These are phyloP conservation scores for Conticribra weissflogii DNA, from an alignment of 108 stramenopile species.

Conservation along the genomic window DNA sequence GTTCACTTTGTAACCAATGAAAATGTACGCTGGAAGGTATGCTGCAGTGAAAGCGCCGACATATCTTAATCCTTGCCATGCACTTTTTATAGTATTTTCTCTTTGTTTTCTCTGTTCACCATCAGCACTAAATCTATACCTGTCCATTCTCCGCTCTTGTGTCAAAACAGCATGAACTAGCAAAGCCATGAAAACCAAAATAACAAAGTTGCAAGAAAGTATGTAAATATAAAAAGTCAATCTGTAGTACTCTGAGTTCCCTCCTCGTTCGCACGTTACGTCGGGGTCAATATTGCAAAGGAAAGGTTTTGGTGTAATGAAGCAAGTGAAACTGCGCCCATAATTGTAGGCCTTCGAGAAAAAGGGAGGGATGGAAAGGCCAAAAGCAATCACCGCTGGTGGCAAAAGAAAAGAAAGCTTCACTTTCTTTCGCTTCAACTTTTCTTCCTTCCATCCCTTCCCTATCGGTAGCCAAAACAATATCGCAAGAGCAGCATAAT, in stretches of 20 bases:
- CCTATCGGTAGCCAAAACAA: slow-evolving; percentile 23
- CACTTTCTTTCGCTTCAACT: not conserved
- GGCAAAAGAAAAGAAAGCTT: slow-evolving; percentile 10
- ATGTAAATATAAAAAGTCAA: not conserved
- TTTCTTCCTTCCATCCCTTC: slow-evolving; percentile 24
- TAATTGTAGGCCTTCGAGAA: slow-evolving; percentile 31
- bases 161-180: not conserved
- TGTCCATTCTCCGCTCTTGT: slow-evolving; percentile 32
- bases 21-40: not conserved
- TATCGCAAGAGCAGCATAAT: not conserved
- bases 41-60: not conserved
- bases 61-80: not conserved
- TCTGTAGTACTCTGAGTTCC: not conserved
- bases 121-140: too few species aligned
- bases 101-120: too few species aligned
- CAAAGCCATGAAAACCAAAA: not conserved
- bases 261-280: not conserved
- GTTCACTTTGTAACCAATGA: not conserved
- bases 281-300: slow-evolving; percentile 13
- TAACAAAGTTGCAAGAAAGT: not conserved
- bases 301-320: slow-evolving; percentile 30
- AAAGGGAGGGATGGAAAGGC: slow-evolving; percentile 16
- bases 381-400: slow-evolving; percentile 13
- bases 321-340: slow-evolving; percentile 17
- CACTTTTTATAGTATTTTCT: too few species aligned